These are phyloP conservation scores for Grifola frondosa DNA, from an alignment of 1,284 basidiomycete genomes.

Conservation along the genomic window DNA sequence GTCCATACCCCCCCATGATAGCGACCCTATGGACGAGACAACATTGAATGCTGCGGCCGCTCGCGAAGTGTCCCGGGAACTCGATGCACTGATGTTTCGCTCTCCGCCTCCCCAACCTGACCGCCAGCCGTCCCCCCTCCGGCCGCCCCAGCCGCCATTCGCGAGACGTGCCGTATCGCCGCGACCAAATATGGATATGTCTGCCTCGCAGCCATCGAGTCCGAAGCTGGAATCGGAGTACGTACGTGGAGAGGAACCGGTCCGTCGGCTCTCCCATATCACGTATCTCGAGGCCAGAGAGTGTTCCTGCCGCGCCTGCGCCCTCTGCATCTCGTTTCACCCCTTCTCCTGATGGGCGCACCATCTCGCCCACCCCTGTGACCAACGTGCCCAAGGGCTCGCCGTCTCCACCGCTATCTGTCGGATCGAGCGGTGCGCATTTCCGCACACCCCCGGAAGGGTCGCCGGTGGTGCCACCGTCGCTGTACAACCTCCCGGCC, in stretches of 20 bases:
- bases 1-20: slow-evolving; percentile 6
- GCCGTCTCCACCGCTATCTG: slow-evolving; percentile 25
- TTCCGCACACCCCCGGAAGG: slow-evolving; percentile 40
- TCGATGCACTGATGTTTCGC: slow-evolving; percentile 54
- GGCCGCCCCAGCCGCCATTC: slow-evolving; percentile 16
- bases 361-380: slow-evolving; percentile 3
- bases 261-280: slow-evolving; percentile 13
- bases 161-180: slow-evolving; percentile 15
- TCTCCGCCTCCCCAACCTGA: slow-evolving; percentile 33
- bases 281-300: slow-evolving; percentile 1
- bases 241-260: slow-evolving; percentile 21
- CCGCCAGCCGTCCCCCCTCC: slow-evolving; percentile 15
- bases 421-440: slow-evolving; percentile 30
- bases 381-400: slow-evolving; percentile 11
- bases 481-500: slow-evolving; percentile 26
- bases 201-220: slow-evolving; percentile 11
- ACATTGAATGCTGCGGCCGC: slow-evolving; percentile 63
- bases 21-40: slow-evolving; percentile 32
- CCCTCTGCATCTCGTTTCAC: slow-evolving; percentile 10
- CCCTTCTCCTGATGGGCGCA: neutral
- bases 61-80: slow-evolving; percentile 61
- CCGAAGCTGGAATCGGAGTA: slow-evolving; percentile 19
- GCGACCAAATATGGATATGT: slow-evolving; percentile 13
- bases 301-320: slow-evolving; percentile 6
- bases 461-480: slow-evolving; percentile 25